Base-by-base conservation (phyloP, 148 eudicot species). In the Persicaria tinctoria region DNA sequence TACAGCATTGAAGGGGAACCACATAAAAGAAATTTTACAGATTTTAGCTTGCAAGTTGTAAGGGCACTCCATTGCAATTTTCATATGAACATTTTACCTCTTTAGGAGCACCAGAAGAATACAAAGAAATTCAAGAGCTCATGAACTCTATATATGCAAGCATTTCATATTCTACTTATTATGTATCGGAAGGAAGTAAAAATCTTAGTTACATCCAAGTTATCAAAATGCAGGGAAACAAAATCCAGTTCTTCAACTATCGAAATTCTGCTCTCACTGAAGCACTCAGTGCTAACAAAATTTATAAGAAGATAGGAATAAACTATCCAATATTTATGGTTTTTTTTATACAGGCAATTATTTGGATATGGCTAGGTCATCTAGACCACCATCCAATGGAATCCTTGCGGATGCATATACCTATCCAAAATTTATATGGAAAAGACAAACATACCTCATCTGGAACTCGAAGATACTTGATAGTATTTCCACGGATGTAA, bases 401-500 rank as follows among this genome's bases (percentile, higher is more conserved):
- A 23, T 23, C 27, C 27, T 23, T 23, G 27, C 27, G 27, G 27
- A 23, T 23, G 27, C 27, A 23, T 23, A 23, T 23, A 23, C 27
- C 2, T 0, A 50, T 1, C 53, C 9, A 12, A 50, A 8, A 50
- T 6, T 50, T 8, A 50, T 50, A 8, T 50, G 53, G 10, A 50
- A 12, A 50, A 50, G 12, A 50, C 53, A 56, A 14, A 54, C 45
- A 32, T 81, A 81, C 84, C 86, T 85, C 84, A 60, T 85, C 82
- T 10, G 86, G 83, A n/a, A 85, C 82, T 68, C 86, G 76, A 49
- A 85, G 78, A 81, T 85, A 81, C 84, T 93, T 93, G 55, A 93
- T 93, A 50, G 97, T 93, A 75, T 93, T 93, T n/a, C 96, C 97
- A 13, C 97, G 82, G 51, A 93, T 87, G 70, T 93, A 93, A 79